phyloP scores from a whole-genome alignment of 1,284 basidiomycete genomes.

The Fomitiporia mediterranea region DNA sequence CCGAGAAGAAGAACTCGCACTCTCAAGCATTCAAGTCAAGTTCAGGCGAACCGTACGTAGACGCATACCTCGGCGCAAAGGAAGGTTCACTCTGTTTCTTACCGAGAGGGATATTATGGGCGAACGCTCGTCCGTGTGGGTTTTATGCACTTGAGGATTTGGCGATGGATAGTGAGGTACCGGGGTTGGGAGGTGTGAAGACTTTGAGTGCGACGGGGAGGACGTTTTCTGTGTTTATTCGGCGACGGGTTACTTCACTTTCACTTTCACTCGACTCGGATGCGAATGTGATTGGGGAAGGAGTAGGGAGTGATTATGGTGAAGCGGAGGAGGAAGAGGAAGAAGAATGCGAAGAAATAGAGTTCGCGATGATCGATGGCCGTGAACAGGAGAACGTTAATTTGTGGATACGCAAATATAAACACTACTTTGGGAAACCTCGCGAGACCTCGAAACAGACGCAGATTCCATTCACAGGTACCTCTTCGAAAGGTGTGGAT shows the following conservation, averaged over 20 bases:
- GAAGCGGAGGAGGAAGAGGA: conserved; percentile 44
- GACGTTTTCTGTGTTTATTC: conserved; percentile 58
- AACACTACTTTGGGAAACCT: conserved; percentile 53
- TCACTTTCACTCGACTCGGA: not conserved
- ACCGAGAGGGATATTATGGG: conserved; percentile 61
- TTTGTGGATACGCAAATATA: conserved; percentile 55
- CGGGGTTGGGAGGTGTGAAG: conserved; percentile 47
- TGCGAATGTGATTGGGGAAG: conserved; percentile 25
- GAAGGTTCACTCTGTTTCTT: conserved; percentile 69
- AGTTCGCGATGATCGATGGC: conserved; percentile 67
- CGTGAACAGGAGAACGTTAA: conserved; percentile 60
- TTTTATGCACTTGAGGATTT: conserved; percentile 67
- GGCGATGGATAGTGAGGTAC: conserved; percentile 31
- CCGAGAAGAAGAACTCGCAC: conserved; percentile 1
- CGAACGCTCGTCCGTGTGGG: conserved; percentile 67
- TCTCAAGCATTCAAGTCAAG: conserved; percentile 28
- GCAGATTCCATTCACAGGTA: no score
- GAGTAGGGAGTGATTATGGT: conserved; percentile 29
- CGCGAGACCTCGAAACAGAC: not conserved
- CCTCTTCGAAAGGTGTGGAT: not conserved
- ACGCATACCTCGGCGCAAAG: conserved; percentile 66
- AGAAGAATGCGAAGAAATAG: conserved; percentile 48
- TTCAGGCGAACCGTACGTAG: conserved; percentile 49
- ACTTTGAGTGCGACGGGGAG: conserved; percentile 62
- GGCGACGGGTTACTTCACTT: conserved; percentile 29